Percentiles rank a stretch among this genome's conserved stretches.
These are phyloP conservation scores for Aspergillus bombycis DNA, from an alignment of 2,329 filamentous ascomycete genomes.

Conservation along the genomic window DNA sequence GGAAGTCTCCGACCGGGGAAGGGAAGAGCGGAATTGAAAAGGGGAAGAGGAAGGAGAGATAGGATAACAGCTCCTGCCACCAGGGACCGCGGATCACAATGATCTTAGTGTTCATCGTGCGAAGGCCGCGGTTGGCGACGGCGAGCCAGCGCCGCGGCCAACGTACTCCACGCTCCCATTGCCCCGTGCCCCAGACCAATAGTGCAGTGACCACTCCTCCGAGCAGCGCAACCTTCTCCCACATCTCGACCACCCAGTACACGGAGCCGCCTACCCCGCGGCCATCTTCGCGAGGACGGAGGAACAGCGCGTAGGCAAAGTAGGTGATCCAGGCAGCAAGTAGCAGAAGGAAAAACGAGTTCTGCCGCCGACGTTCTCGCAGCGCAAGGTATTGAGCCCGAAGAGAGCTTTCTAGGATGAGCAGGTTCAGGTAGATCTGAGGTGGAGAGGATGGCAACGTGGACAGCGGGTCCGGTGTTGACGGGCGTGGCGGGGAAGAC, in stretches of 20 bases:
- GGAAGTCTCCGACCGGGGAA: conserved; percentile 68
- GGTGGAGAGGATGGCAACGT: conserved; percentile 86
- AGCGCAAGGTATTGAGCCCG: conserved; percentile 91
- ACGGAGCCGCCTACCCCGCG: conserved; percentile 87
- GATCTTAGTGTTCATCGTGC: conserved; percentile 94
- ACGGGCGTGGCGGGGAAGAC: conserved; percentile 51
- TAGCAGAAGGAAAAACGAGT: conserved; percentile 86
- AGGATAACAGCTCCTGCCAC: conserved; percentile 76
- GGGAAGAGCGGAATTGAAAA: conserved; percentile 69
- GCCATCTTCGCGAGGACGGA: conserved; percentile 95
- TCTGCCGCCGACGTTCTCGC: conserved; percentile 82
- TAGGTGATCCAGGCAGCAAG: conserved; percentile 78
- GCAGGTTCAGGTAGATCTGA: conserved; percentile 96
- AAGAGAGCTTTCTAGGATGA: conserved; percentile 93
- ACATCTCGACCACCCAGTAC: conserved; percentile 93
- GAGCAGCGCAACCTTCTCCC: conserved; percentile 88
- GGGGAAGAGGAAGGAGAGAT: conserved; percentile 75
- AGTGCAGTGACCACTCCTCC: conserved; percentile 85
- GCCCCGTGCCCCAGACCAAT: conserved; percentile 90
- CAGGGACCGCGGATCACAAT: conserved; percentile 82
- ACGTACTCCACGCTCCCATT: conserved; percentile 92
- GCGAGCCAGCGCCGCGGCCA: conserved; percentile 93
- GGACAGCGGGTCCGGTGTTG: conserved; percentile 69
- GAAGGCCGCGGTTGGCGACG: conserved; percentile 84
- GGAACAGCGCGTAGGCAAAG: conserved; percentile 88